Evolutionary conservation across 345 rosid genomes (phyloP).

Genomic region (Pistacia atlantica): DNA sequence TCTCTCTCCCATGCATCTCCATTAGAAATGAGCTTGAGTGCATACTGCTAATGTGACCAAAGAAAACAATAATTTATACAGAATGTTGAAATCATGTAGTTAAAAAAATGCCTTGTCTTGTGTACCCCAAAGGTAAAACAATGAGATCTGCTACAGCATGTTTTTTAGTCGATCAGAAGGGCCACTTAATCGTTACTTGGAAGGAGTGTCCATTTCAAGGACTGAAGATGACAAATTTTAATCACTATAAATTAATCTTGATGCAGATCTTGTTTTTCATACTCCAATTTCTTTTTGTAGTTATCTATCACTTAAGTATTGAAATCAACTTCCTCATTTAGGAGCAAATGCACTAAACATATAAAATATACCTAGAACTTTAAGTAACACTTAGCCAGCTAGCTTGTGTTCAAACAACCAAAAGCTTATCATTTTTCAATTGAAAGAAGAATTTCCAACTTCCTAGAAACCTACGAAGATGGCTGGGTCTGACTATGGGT

Average conservation of each 20-base stretch:
- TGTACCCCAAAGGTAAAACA: neutral
- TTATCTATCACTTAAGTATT: neutral
- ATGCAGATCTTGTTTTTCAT: neutral
- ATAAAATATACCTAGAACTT: no score
- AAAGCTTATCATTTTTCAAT: no score
- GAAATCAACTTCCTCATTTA: no score
- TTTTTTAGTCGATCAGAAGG: neutral
- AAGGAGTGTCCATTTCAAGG: neutral
- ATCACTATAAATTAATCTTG: neutral
- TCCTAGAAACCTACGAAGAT: no score
- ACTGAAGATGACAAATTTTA: neutral
- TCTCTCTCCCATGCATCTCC: neutral
- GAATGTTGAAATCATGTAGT: neutral
- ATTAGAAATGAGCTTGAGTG: neutral
- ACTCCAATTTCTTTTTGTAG: neutral
- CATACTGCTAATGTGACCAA: neutral
- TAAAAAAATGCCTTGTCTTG: neutral
- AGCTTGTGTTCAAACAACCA: no score
- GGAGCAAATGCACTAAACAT: neutral
- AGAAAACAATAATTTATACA: neutral
- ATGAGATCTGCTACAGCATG: no score
- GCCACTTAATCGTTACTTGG: neutral
- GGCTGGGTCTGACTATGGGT: no score
- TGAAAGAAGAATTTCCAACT: no score
- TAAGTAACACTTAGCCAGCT: no score